Percentiles rank a stretch among this genome's conserved stretches.
phyloP scores from a whole-genome alignment of 768 basidiomycete species.

The Cystobasidium onofrii region DNA sequence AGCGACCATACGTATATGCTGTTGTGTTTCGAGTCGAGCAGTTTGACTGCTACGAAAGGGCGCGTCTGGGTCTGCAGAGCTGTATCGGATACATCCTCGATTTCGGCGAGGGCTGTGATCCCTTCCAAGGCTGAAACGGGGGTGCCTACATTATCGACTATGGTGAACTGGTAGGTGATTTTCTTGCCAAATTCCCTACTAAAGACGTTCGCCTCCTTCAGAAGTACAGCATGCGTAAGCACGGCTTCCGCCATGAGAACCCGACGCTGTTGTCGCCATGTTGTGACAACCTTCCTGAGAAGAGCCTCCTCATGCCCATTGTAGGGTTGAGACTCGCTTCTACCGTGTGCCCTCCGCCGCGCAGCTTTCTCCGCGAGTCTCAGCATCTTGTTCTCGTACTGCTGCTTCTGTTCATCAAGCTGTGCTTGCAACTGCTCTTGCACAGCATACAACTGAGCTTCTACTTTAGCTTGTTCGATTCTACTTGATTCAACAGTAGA shows the following conservation, averaged over 20 bases:
- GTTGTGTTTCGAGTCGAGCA: constrained; percentile 76
- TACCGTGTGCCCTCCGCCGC: background rate
- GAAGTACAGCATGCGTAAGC: constrained; percentile 68
- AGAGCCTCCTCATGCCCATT: constrained; percentile 34
- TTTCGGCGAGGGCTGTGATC: constrained; percentile 77
- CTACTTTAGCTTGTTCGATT: constrained; percentile 58
- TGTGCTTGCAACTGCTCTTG: constrained; percentile 21
- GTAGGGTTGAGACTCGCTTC: background rate
- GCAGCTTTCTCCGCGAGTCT: constrained; percentile 8
- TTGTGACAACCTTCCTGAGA: constrained; percentile 55
- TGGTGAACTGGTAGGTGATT: constrained; percentile 83
- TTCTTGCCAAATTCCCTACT: constrained; percentile 78
- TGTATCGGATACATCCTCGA: constrained; percentile 85
- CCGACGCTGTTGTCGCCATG: constrained; percentile 73
- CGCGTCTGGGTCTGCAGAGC: constrained; percentile 63
- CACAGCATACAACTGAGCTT: constrained; percentile 32
- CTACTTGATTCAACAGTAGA: constrained; percentile 55
- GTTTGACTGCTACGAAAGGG: constrained; percentile 79
- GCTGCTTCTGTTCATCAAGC: constrained; percentile 29
- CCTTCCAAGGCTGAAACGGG: constrained; percentile 77
- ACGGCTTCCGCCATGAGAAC: constrained; percentile 90
- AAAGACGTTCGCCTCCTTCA: constrained; percentile 93
- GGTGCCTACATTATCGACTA: constrained; percentile 70
- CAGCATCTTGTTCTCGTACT: constrained; percentile 28
- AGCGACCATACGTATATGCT: constrained; percentile 88